Base-by-base conservation (phyloP, 257 asterid genomes). In the Nicotiana undulata region DNA sequence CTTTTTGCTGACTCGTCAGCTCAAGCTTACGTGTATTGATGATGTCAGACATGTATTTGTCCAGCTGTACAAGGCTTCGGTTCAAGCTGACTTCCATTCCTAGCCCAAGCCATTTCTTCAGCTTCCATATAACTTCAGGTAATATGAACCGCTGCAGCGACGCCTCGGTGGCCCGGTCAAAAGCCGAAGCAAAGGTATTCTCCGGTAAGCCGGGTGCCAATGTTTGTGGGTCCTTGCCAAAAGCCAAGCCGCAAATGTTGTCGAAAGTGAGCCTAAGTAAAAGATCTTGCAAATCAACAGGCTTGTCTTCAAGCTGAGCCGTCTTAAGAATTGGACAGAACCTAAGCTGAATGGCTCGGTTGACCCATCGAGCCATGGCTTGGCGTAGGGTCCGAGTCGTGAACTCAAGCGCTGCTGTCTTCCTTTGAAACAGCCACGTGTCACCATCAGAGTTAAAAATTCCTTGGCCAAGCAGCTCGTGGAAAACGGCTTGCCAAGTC, bases 321-420 rank as follows among this genome's bases (percentile, higher is more conserved):
- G 88, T 64, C 59, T 86, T 67, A 67, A 94, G 74, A 58, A 93
- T 87, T 3, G 96, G 97, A 81, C 97, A 91, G 51, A 94, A 90
- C 85, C 98, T 83, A n/a, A 85, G 74, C 77, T 86, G 80, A 66
- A 94, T 93, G 78, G 98, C 94, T 22, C 93, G 88, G 64, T 91
- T 94, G 29, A 94, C 98, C 98, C 98, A 94, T 51, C 97, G 80
- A 29, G 93, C 98, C 98, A 94, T 94, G 51, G 97, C 98, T 40
- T 91, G 98, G 26, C 98, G 90, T 5, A 94, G 86, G 9, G 98
- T 94, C 32, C 98, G 81, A 0, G 97, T 93, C 1, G 98, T 94
- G 84, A 94, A 94, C 87, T 94, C 98, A 3, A 94, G 93, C 0
- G 98, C 98, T 0, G 98, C 97, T 0, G 98, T 94, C 68, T 94